Evolutionary conservation across 2,329 filamentous ascomycete genomes (phyloP).

Genomic region (Diaporthe citriasiana): DNA sequence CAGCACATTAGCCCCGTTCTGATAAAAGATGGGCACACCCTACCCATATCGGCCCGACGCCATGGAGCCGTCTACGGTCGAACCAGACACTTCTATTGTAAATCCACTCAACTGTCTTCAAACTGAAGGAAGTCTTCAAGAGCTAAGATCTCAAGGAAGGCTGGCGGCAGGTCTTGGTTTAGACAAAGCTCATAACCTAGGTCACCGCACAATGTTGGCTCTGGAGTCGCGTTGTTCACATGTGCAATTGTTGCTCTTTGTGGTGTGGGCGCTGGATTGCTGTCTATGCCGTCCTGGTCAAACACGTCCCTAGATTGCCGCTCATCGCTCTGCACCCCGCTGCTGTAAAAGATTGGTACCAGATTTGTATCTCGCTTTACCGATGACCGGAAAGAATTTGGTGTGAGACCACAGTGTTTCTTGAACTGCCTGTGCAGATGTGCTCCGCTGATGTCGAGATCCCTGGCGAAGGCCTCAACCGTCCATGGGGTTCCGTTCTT

Average conservation of each 20-base stretch:
- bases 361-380: too few species aligned
- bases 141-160: background rate
- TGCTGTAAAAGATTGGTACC: background rate
- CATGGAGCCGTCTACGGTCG: background rate
- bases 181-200: background rate
- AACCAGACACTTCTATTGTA: background rate
- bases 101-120: background rate
- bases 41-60: background rate
- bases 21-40: background rate
- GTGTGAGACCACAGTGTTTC: too few species aligned
- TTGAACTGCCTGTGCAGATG: too few species aligned
- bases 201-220: too few species aligned
- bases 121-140: background rate
- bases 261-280: background rate
- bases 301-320: background rate
- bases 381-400: too few species aligned
- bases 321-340: background rate
- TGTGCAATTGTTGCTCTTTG: background rate
- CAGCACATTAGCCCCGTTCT: background rate
- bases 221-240: background rate
- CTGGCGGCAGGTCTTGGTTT: background rate
- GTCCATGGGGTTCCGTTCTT: too few species aligned
- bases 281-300: background rate
- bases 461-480: too few species aligned
- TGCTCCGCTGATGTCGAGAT: too few species aligned